Base-by-base conservation (phyloP, 768 basidiomycete species). In the Boletus sp. region DNA sequence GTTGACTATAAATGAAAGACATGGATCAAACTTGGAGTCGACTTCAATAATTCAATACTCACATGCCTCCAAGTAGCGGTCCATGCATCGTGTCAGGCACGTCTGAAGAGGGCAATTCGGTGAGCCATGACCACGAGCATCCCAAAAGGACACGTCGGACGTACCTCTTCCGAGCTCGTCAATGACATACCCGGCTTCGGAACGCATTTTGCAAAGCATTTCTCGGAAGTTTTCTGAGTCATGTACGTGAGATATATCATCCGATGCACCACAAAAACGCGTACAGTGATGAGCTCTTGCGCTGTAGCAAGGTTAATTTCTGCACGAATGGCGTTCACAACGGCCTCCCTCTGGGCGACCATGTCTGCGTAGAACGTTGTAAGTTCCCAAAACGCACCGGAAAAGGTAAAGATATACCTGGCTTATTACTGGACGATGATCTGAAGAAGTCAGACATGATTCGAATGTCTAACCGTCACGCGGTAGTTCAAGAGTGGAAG, bases 61-160 rank as follows among this genome's bases (percentile, higher is more conserved):
- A 91, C 90, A 92, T 34, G 88, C 88, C 71, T 93, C 88, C 75
- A 93, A 76, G 66, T 91, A 93, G 41, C 89, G 82, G 50, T 91
- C 88, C 63, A 91, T 75, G 67, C 91, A 93, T 53, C 83, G 77
- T 7, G 81, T 73, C 40, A 93, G 74, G 62, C 91, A 93, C 27
- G 83, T 84, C 91, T 93, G 54, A 3, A 19, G 29, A 34, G 34
- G 19, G 38, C 11, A 34, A 32, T 10, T 27, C 35, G 6, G 38
- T 56, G 30, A 59, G 32, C 15, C n/a, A 50, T 33, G 33, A 39
- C 29, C 39, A 42, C 33, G 15, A 27, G 4, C 3, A 38, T 25
- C 17, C 21, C 2, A 13, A 14, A 17, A 14, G 30, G 27, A 35
- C 13, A 4, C 9, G 15, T 21, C 17, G 7, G n/a, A 35, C 55